Base-by-base conservation (phyloP, 805 yeast species). In the Lipomyces yamadae region DNA sequence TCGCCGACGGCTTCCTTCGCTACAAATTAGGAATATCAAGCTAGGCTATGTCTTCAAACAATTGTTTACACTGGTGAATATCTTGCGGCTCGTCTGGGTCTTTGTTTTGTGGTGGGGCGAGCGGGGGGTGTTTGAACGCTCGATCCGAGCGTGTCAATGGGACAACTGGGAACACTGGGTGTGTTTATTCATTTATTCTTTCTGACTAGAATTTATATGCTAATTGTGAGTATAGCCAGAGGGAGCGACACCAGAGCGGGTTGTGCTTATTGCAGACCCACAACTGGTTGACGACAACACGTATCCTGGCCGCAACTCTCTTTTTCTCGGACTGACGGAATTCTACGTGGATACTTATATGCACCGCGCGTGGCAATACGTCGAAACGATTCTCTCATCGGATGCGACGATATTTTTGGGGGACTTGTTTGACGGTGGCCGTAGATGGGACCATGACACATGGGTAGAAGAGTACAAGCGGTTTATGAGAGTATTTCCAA, bases 371-470 rank as follows among this genome's bases (percentile, higher is more conserved):
- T 86, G 91, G 83, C 83, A 84, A 72, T 80, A 81, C 66, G 78
- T 88, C 52, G 88, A 89, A 68, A 70, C 78, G 6, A 70, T 78
- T 2, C 81, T 95, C 62, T 85, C 86, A 45, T 97, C 98, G 0
- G 89, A 92, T 73, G 81, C 89, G 1, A 86, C 87, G 3, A 78
- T 94, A 4, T 94, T 92, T 75, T 78, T 95, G 34, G 99, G 99
- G 2, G 99, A 95, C 76, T 77, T 94, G 72, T 90, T 94, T 75
- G 99, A 95, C 78, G 98, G 98, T 11, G 98, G 98, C 0, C 82
- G 99, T 65, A 88, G 88, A 63, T 92, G 97, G 94, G 85, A 84
- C 52, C 86, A 85, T 68, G 83, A 83, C 42, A 75, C 71, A 8
- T 92, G 97, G 96, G n/a, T 85, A 63, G 78, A 81, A 13, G 98